Conservation (phyloP, 2,329 filamentous ascomycete genomes). For the Ramularia collo-cygni region DNA sequence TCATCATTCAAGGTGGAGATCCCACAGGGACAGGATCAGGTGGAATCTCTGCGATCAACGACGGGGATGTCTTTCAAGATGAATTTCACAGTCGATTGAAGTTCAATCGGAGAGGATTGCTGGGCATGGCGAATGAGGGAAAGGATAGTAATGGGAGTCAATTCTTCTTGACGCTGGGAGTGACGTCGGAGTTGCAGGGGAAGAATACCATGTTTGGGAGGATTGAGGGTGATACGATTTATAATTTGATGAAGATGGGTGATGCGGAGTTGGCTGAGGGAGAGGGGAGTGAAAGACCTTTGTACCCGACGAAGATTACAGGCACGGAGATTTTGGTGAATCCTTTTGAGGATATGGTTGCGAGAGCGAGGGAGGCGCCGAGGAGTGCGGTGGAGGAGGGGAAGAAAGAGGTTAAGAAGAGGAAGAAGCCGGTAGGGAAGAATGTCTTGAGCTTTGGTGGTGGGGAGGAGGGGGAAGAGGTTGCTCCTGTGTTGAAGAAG, state of each 20-base stretch:
- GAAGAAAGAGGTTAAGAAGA: constrained; percentile 50
- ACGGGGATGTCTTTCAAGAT: constrained; percentile 74
- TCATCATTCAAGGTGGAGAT: constrained; percentile 91
- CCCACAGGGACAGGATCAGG: constrained; percentile 88
- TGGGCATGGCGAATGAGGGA: constrained; percentile 95
- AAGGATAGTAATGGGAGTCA: constrained; percentile 84
- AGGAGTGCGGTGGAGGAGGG: constrained; percentile 42
- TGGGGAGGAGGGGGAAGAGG: constrained; percentile 55
- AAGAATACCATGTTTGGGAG: constrained; percentile 93
- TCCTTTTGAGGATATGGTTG: constrained; percentile 75
- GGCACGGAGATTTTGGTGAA: constrained; percentile 70
- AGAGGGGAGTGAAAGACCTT: constrained; percentile 69
- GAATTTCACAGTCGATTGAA: constrained; percentile 89
- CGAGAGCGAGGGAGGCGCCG: constrained; percentile 52
- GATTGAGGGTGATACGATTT: constrained; percentile 89
- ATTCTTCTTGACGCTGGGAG: constrained; percentile 88
- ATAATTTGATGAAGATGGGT: constrained; percentile 89
- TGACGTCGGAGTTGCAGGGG: constrained; percentile 74
- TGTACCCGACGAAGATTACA: constrained; percentile 78
- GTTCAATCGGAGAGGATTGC: constrained; percentile 80
- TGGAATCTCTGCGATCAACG: constrained; percentile 86
- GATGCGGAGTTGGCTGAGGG: constrained; percentile 68
- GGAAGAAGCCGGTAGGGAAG: constrained; percentile 68
- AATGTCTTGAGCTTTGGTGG: constrained; percentile 68
- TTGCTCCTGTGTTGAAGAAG: constrained; percentile 61